These are phyloP conservation scores for Colletotrichum sp. DNA, from an alignment of 2,329 filamentous ascomycete genomes.

Conservation along the genomic window DNA sequence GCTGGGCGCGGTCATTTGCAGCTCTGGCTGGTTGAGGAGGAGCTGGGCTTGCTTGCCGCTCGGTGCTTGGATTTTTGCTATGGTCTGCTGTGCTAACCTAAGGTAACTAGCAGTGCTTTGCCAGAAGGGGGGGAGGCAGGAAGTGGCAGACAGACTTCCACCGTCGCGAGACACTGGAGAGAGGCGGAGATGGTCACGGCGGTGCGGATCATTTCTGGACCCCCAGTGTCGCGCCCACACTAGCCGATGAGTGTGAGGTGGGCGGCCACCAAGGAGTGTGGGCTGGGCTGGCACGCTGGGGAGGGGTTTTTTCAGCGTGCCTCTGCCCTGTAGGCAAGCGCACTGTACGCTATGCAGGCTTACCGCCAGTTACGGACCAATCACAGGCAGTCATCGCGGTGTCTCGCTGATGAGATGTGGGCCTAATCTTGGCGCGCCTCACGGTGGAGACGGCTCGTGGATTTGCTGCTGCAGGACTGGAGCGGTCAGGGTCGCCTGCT, in stretches of 20 bases:
- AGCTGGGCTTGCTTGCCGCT: not conserved
- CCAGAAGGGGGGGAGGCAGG: not conserved
- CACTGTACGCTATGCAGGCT: not conserved
- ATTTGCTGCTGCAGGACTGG: not conserved
- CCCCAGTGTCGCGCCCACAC: conserved; percentile 7
- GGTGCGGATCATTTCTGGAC: conserved; percentile 17
- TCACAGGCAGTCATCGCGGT: not conserved
- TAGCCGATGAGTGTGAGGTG: not conserved
- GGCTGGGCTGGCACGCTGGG: not conserved
- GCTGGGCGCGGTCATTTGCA: conserved; percentile 13
- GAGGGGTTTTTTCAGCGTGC: not conserved
- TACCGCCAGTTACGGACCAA: conserved; percentile 3
- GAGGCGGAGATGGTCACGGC: conserved; percentile 1
- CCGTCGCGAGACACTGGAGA: not conserved
- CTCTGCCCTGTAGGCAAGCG: not conserved
- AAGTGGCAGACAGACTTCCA: not conserved
- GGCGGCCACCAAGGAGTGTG: not conserved
- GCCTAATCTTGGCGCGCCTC: conserved; percentile 1
- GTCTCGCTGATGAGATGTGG: conserved; percentile 19
- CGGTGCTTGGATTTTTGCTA: not conserved
- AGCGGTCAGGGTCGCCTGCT: conserved; percentile 12
- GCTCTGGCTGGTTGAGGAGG: not conserved
- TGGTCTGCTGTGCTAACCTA: not conserved
- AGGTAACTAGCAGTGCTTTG: not conserved
- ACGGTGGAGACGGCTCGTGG: conserved; percentile 3